Evolutionary conservation across 345 rosid genomes (phyloP).

Genomic region (Firmiana major): DNA sequence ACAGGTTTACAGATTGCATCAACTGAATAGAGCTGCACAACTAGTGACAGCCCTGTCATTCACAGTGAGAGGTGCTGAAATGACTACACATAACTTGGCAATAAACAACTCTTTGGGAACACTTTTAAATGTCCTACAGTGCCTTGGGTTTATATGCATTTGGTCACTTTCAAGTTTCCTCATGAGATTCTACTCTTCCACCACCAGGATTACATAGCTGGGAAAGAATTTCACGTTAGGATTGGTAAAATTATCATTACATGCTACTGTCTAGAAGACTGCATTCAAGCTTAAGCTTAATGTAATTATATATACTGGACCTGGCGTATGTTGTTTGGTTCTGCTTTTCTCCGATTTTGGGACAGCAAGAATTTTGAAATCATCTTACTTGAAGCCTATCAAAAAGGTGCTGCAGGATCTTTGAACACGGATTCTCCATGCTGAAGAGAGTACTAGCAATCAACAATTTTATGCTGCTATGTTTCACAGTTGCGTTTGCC

Average conservation of each 20-base stretch:
- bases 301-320: not conserved
- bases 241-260: constrained; percentile 8
- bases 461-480: constrained; percentile 1
- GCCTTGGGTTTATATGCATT: constrained; percentile 83
- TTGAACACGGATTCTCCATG: constrained; percentile 10
- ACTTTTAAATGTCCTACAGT: constrained; percentile 79
- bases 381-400: constrained; percentile 1
- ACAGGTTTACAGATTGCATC: constrained; percentile 96
- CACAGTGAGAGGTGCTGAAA: constrained; percentile 85
- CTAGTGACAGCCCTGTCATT: constrained; percentile 90
- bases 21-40: constrained; percentile 93
- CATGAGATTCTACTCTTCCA: constrained; percentile 57
- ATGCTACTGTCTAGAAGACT: constrained; percentile 4
- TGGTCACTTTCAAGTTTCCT: constrained; percentile 98
- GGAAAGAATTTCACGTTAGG: constrained; percentile 11
- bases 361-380: constrained; percentile 4
- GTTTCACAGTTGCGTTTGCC: not conserved
- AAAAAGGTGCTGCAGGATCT: constrained; percentile 18
- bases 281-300: constrained; percentile 13
- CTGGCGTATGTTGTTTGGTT: not conserved
- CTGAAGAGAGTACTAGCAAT: constrained; percentile 1
- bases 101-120: constrained; percentile 80
- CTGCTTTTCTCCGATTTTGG: constrained; percentile 9
- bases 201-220: constrained; percentile 27
- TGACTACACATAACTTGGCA: constrained; percentile 79